Evolutionary conservation across 2,329 filamentous ascomycete genomes (phyloP).

Genomic region (Whalleya microplaca): DNA sequence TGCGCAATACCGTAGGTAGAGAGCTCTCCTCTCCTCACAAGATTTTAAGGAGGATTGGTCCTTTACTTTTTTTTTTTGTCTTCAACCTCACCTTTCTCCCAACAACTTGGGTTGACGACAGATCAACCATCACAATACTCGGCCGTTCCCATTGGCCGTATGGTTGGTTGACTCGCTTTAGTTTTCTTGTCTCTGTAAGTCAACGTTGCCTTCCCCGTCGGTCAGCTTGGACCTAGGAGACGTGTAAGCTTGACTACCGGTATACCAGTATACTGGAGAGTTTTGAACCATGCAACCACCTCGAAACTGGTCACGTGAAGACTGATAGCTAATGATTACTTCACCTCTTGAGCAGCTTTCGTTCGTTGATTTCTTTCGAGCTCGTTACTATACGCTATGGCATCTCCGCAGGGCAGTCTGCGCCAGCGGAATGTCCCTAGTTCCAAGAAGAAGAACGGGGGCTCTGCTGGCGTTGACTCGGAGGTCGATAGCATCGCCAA

Average conservation of each 20-base stretch:
- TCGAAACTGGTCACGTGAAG: neutral
- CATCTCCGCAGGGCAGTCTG: slow-evolving; percentile 60
- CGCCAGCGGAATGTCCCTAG: slow-evolving; percentile 60
- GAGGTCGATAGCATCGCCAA: slow-evolving; percentile 57
- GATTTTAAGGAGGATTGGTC: slow-evolving; percentile 19
- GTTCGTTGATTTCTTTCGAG: slow-evolving; percentile 17
- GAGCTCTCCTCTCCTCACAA: slow-evolving; percentile 21
- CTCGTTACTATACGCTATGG: slow-evolving; percentile 39
- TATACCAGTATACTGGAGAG: neutral
- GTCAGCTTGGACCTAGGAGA: neutral
- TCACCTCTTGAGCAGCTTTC: slow-evolving; percentile 8
- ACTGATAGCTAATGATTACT: neutral
- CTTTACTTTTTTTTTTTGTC: neutral
- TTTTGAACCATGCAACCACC: neutral
- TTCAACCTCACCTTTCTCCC: slow-evolving; percentile 9
- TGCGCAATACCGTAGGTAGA: slow-evolving; percentile 12
- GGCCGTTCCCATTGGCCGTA: slow-evolving; percentile 19
- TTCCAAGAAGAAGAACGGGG: slow-evolving; percentile 54
- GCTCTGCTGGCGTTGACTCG: slow-evolving; percentile 44
- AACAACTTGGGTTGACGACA: slow-evolving; percentile 11
- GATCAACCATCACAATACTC: slow-evolving; percentile 14
- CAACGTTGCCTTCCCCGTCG: slow-evolving; percentile 6
- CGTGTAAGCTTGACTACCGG: neutral
- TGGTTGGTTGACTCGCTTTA: slow-evolving; percentile 20
- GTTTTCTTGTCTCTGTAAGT: slow-evolving; percentile 31